phyloP scores from a whole-genome alignment of 306 rosid species.

The Fragaria iinumae region DNA sequence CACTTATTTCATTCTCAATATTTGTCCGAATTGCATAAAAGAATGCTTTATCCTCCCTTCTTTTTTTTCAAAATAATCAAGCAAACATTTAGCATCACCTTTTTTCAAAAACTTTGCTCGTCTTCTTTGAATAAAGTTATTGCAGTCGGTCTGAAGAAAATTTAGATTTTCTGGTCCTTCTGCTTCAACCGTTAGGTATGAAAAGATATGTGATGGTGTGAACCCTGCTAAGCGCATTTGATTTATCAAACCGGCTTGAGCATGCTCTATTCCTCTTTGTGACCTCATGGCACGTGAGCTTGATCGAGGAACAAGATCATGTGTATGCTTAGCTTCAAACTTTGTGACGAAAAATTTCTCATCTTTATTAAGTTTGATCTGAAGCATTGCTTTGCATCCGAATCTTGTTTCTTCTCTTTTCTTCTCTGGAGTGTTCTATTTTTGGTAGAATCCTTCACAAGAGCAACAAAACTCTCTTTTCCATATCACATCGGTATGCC shows the following conservation, averaged over 20 bases:
- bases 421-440: background rate
- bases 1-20: background rate
- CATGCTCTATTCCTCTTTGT: background rate
- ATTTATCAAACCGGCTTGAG: background rate
- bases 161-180: background rate
- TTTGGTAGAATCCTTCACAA: background rate
- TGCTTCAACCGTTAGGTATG: background rate
- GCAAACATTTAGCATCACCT: background rate
- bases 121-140: background rate
- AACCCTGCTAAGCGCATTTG: background rate
- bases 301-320: background rate
- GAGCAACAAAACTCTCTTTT: background rate
- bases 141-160: background rate
- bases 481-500: background rate
- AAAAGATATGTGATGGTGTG: background rate
- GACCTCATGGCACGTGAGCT: background rate
- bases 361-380: background rate
- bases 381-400: background rate
- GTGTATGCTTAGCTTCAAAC: background rate
- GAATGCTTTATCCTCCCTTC: background rate
- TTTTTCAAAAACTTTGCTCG: background rate
- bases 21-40: background rate
- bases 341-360: background rate
- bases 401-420: background rate
- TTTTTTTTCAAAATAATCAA: background rate